Evolutionary conservation across 345 rosid species (phyloP), one percentile per base, ranked within the genome.

Genomic region (Excoecaria agallocha): DNA sequence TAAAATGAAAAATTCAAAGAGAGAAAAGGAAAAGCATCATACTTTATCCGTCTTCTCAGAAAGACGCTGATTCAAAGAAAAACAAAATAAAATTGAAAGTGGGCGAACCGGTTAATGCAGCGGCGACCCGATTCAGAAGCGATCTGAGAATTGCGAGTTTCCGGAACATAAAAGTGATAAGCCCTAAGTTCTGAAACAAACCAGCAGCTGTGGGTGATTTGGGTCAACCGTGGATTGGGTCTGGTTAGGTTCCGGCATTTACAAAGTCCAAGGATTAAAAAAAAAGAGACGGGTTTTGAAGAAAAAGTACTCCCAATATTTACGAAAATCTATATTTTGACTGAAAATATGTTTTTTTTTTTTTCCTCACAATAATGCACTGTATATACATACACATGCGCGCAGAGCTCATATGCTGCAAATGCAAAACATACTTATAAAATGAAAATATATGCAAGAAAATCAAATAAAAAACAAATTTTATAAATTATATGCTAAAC

Each of bases 101-200:
- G 65, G 77, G 59, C 71, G 63, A 68, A 74, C 71, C 77, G 65
- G 66, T 71, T 71, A 71, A 41, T 22, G 66, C 64, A 56, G 64
- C 54, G 12, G 65, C 35, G 38, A 49, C 51, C 17, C 66, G 56
- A 46, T 56, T 74, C 54, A 74, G 35, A 43, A 25, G 62, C 41
- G 55, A 66, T 74, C 65, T 66, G 71, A 20, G 25, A 19, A 5
- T 55, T n/a, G 48, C 48, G 7, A 43, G 10, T 55, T 55, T 7
- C 59, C 3, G 11, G 24, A 55, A 55, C 9, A 55, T 4, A 22
- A 20, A 55, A 10, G 6, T 43, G 9, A 43, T 43, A 43, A 43
- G 11, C 22, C 1, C 24, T 19, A 19, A 2, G 24, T 55, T 55
- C 20, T 19, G 1, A 9, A 19, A 22, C 3, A 9, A 15, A 15